Conservation (phyloP, 1,284 basidiomycete genomes). For the Pseudozyma hubeiensis region DNA sequence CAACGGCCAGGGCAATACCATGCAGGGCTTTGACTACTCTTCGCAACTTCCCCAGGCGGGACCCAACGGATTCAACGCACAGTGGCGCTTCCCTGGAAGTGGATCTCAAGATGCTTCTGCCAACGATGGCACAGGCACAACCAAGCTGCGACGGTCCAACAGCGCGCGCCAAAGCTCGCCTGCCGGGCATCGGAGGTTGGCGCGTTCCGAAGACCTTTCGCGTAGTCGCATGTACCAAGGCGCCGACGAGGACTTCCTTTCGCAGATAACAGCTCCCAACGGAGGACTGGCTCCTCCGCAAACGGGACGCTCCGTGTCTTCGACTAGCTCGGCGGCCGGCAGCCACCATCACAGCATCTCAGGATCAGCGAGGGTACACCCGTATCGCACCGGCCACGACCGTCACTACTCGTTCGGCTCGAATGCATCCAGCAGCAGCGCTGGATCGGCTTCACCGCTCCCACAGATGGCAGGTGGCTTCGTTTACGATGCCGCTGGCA, state of each 20-base stretch:
- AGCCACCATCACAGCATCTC: slow-evolving; percentile 26
- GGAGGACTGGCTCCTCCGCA: slow-evolving; percentile 59
- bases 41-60: slow-evolving; percentile 17
- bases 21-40: slow-evolving; percentile 19
- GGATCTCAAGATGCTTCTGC: slow-evolving; percentile 5
- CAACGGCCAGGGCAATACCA: slow-evolving; percentile 30
- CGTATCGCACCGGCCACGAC: slow-evolving; percentile 49
- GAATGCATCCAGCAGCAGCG: slow-evolving; percentile 46
- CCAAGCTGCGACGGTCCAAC: slow-evolving; percentile 32
- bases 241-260: slow-evolving; percentile 46
- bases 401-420: slow-evolving; percentile 55
- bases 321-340: slow-evolving; percentile 18
- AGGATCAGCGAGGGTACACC: slow-evolving; percentile 36
- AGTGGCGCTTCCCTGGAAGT: slow-evolving; percentile 42
- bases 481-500: slow-evolving; percentile 25
- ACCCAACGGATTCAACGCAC: slow-evolving; percentile 34
- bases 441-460: slow-evolving; percentile 34
- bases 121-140: neutral
- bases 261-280: slow-evolving; percentile 58
- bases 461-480: slow-evolving; percentile 31
- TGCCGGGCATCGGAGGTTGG: slow-evolving; percentile 45
- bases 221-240: slow-evolving; percentile 47
- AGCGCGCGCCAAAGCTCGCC: slow-evolving; percentile 31
- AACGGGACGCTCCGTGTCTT: slow-evolving; percentile 34
- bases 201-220: slow-evolving; percentile 58